Evolutionary conservation across 768 basidiomycete species (phyloP), one percentile per base, ranked within the genome.

Genomic region (Hydnum rufescens): DNA sequence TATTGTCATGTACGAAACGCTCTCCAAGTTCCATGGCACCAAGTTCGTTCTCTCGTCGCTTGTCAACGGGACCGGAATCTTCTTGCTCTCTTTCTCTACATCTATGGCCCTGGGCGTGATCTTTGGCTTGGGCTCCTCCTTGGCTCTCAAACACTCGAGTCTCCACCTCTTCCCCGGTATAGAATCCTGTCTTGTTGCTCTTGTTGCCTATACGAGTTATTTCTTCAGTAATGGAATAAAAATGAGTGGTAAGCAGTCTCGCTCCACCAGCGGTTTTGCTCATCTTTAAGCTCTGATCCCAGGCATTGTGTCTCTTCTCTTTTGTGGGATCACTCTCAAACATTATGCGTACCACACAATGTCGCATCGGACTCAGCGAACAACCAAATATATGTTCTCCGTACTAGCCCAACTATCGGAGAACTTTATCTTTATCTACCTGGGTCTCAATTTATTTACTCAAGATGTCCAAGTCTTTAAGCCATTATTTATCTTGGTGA

Each of bases 271-370:
- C 29, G 43, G 4, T 49, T 16, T 16, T 18, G n/a, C 19, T 32
- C 34, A n/a, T 39, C 26, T 30, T n/a, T 22, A 42, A 1, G 32
- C 5, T 29, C 4, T 26, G 8, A 19, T 16, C 42, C 83, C 79
- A 64, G 93, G 95, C 49, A 96, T 97, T 65, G 92, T 97, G 42
- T 95, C 92, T 3, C 76, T 97, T 36, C 78, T 97, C 43, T 96
- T 99, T 71, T 97, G 93, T 63, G 93, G 95, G 55, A 95, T 99
- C 64, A 99, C 95, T 3, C 74, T 99, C 59, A 99, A 99, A 66
- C 95, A 99, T 63, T 97, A 99, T 62, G 95, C 93, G n/a, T 97
- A 95, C 63, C 95, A 96, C 68, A 97, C 90, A 50, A 99, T 99
- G 95, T 93, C 89, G 5, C 78, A 77, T 26, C 76, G 86, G 51